Conservation (phyloP, 306 rosid species). For the Chamaecrista fasciculata region DNA sequence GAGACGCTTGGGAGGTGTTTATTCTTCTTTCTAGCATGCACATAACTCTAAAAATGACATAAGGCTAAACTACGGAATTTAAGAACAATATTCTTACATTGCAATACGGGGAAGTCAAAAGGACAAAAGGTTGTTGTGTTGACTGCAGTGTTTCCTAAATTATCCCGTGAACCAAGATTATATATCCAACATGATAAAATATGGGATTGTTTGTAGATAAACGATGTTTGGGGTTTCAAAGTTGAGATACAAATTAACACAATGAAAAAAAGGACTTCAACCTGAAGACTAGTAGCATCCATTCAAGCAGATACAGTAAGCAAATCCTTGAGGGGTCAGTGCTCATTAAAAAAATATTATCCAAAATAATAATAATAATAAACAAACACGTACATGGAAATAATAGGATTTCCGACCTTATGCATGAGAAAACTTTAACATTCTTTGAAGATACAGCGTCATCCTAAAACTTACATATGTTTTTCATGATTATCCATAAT, state of each 20-base stretch:
- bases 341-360: background rate
- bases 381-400: too few relatives aligned
- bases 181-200: background rate
- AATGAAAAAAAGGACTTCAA: background rate
- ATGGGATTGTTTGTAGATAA: background rate
- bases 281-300: background rate
- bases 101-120: background rate
- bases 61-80: background rate
- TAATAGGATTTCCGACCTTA: constrained; percentile 3
- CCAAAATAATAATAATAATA: background rate
- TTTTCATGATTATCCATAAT: constrained; percentile 3
- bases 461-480: constrained; percentile 30
- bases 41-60: background rate
- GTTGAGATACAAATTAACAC: background rate
- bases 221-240: background rate
- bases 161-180: background rate
- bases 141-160: background rate
- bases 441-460: constrained; percentile 5
- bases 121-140: background rate
- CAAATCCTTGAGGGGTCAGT: background rate
- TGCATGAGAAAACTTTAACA: constrained; percentile 14
- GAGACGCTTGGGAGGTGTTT: background rate
- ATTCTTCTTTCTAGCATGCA: background rate
- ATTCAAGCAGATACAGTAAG: background rate
- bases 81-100: background rate